These are phyloP conservation scores for Tulasnella sp. DNA, from an alignment of 768 basidiomycete genomes.

Conservation along the genomic window DNA sequence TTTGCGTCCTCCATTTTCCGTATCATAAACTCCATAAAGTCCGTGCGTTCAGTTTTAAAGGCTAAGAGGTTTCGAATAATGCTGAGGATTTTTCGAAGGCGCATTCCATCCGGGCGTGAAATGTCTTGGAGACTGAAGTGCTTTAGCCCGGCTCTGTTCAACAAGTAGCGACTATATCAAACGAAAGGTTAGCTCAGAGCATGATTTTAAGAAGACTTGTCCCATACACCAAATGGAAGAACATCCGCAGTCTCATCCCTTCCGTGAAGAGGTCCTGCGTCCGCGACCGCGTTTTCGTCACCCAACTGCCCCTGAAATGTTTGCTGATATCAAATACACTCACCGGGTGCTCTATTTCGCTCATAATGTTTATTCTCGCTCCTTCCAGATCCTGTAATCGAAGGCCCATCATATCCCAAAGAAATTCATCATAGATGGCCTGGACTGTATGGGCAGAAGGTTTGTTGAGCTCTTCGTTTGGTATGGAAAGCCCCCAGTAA, in stretches of 20 bases:
- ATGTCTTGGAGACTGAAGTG: constrained; percentile 73
- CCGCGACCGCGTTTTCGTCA: neutral
- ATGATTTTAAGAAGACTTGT: neutral
- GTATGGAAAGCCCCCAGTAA: constrained; percentile 54
- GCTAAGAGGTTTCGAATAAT: constrained; percentile 91
- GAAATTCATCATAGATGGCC: constrained; percentile 56
- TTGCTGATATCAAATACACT: constrained; percentile 13
- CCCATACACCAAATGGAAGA: constrained; percentile 59
- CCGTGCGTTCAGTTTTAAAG: constrained; percentile 66
- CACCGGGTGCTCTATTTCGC: constrained; percentile 47
- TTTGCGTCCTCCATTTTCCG: constrained; percentile 23
- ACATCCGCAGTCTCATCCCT: constrained; percentile 49
- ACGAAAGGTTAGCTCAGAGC: neutral
- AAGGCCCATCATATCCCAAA: constrained; percentile 61
- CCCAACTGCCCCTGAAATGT: too few relatives aligned
- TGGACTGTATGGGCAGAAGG: constrained; percentile 65
- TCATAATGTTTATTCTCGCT: constrained; percentile 46
- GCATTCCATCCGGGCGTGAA: constrained; percentile 56
- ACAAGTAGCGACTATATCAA: constrained; percentile 49
- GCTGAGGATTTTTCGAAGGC: constrained; percentile 66
- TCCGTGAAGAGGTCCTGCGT: constrained; percentile 54
- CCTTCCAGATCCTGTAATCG: constrained; percentile 47
- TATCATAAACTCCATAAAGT: constrained; percentile 34
- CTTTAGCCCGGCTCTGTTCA: constrained; percentile 58
- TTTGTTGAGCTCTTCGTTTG: constrained; percentile 52